Evolutionary conservation across 2,329 filamentous ascomycete genomes (phyloP), one percentile per base, ranked within the genome.

Genomic region (Dactylonectria estremocensis): DNA sequence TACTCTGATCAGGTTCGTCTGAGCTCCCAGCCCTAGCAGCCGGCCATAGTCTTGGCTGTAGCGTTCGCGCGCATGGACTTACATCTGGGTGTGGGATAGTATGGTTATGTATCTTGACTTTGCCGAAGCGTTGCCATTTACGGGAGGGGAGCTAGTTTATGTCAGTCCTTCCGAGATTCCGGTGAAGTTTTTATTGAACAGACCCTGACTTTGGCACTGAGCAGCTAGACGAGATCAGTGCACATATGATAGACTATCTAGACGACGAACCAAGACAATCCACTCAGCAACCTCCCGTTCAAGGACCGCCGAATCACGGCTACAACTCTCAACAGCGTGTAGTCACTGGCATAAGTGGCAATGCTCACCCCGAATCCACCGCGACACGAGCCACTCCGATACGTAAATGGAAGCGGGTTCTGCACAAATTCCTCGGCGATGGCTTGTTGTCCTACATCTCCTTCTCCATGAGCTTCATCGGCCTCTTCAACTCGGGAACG

Each of bases 401-500:
- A 28, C 10, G 1, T 22, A 18, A 7, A 22, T 14, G n/a, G 31
- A 28, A 24, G 43, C 14, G 10, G 13, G 33, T 40, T 40, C 10
- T 45, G 22, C 28, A 0, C 5, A 45, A 13, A 7, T 31, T 61
- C 1, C 40, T 62, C 0, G 53, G 61, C 14, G 61, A 64, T 45
- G 61, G 53, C 11, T 54, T 64, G 9, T 18, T 58, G 9, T 20
- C 35, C 1, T 64, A 28, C 33, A 52, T 58, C 33, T 48, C 33
- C n/a, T 64, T 58, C 22, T 64, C 61, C 0, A 52, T 64, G 10
- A 31, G 3, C 4, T 52, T 52, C n/a, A n/a, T 64, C 1, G 3
- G 40, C 8, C 57, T 64, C 13, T 64, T 64, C 53, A 64, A 64
- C 53, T 64, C 61, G n/a, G 52, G 52, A 5, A 58, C 61, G 14